Evolutionary conservation across 2,329 filamentous ascomycete species (phyloP).

Genomic region (Stachybotrys elegans): DNA sequence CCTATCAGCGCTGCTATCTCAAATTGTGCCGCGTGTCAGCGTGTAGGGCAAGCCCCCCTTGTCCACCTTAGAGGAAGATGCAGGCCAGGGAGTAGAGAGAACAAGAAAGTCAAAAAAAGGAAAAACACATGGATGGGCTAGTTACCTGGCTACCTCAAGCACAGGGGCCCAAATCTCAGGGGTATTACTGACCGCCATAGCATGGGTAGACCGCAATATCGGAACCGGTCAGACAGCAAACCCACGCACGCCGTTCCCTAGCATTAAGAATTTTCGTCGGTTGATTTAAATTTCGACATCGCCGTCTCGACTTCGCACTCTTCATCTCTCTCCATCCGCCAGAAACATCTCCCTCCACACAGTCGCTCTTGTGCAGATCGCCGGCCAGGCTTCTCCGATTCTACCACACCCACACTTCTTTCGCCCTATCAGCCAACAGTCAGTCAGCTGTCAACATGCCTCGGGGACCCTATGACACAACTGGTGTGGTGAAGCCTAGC

Average conservation of each 20-base stretch:
- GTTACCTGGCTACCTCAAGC: too few species aligned
- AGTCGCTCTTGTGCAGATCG: constrained; percentile 3
- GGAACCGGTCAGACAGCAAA: constrained; percentile 9
- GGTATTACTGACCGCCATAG: constrained; percentile 11
- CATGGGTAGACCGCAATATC: constrained; percentile 13
- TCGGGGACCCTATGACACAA: constrained; percentile 33
- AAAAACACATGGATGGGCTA: background rate
- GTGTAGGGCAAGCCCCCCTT: background rate
- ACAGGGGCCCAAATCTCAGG: constrained; percentile 5
- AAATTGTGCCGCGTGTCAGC: background rate
- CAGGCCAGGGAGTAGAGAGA: too few species aligned
- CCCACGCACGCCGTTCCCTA: constrained; percentile 13
- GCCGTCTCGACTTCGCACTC: constrained; percentile 8
- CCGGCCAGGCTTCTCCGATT: constrained; percentile 4
- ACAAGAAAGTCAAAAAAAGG: background rate
- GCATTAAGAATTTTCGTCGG: constrained; percentile 2
- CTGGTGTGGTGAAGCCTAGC: constrained; percentile 29
- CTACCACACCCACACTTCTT: constrained; percentile 5
- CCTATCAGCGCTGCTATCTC: too few species aligned
- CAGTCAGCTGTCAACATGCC: constrained; percentile 18
- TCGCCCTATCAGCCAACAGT: background rate
- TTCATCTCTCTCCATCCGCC: background rate
- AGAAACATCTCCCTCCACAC: background rate
- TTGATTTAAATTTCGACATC: constrained; percentile 13
- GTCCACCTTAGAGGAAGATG: too few species aligned